Percentiles rank a stretch among this genome's conserved stretches.
These are phyloP conservation scores for Candolleomyces eurysporus DNA, from an alignment of 768 basidiomycete species.

Conservation along the genomic window DNA sequence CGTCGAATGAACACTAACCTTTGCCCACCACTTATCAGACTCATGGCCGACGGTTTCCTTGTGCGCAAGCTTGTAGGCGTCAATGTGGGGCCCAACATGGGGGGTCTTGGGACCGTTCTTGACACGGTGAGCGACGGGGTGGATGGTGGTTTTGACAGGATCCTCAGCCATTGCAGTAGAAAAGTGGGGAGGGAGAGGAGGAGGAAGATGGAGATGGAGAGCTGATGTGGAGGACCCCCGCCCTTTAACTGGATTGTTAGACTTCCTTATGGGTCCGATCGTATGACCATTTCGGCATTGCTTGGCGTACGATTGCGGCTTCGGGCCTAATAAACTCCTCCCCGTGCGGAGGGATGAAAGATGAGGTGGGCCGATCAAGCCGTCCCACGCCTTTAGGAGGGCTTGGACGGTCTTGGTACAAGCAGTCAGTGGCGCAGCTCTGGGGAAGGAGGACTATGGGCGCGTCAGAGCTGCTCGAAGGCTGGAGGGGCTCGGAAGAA, in stretches of 20 bases:
- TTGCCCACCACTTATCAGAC: slow-evolving; percentile 87
- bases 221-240: slow-evolving; percentile 15
- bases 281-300: slow-evolving; percentile 14
- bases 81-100: slow-evolving; percentile 75
- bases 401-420: neutral
- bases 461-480: too few relatives aligned
- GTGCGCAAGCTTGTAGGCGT: slow-evolving; percentile 72
- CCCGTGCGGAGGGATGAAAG: neutral
- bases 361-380: neutral
- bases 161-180: slow-evolving; percentile 38
- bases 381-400: neutral
- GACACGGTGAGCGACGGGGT: slow-evolving; percentile 79
- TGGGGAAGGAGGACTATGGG: too few relatives aligned
- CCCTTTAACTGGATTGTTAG: slow-evolving; percentile 13
- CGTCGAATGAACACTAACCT: slow-evolving; percentile 41
- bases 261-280: slow-evolving; percentile 20
- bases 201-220: slow-evolving; percentile 8
- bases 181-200: slow-evolving; percentile 14
- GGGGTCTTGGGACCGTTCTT: slow-evolving; percentile 59
- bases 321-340: slow-evolving; percentile 4
- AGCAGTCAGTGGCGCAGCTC: neutral
- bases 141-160: slow-evolving; percentile 36
- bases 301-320: slow-evolving; percentile 14
- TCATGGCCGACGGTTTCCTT: slow-evolving; percentile 69
- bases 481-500: too few relatives aligned